Conservation (phyloP, 2,329 filamentous ascomycete species). For the Macrophomina phaseolina region DNA sequence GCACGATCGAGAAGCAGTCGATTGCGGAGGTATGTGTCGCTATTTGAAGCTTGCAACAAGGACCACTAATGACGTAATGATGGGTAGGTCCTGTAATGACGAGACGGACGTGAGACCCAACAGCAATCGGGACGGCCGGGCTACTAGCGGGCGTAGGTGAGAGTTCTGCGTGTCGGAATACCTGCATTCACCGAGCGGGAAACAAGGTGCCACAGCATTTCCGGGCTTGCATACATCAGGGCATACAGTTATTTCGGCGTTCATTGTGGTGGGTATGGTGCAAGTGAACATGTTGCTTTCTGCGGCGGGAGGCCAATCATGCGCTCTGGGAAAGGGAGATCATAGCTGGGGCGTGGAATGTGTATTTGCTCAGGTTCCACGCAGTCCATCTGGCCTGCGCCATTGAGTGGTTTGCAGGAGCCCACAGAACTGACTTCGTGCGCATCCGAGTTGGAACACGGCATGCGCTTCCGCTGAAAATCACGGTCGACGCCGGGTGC, state of each 20-base stretch:
- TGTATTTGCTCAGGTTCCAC: background rate
- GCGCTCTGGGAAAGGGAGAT: background rate
- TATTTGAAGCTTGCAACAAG: background rate
- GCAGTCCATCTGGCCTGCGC: background rate
- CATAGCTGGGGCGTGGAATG: background rate
- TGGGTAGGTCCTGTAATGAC: constrained; percentile 20
- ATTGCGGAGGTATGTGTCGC: constrained; percentile 45
- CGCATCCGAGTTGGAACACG: background rate
- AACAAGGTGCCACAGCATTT: background rate
- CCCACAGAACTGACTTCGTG: background rate
- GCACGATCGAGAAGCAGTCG: constrained; percentile 72
- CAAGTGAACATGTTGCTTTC: constrained; percentile 2
- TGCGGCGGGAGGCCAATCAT: background rate
- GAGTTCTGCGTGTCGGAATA: constrained; percentile 14
- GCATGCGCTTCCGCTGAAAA: constrained; percentile 10
- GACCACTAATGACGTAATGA: background rate
- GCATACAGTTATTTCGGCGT: background rate
- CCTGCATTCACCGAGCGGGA: background rate
- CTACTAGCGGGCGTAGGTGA: background rate
- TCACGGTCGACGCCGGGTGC: constrained; percentile 7
- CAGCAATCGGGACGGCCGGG: background rate
- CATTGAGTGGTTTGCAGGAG: background rate
- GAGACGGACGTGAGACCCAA: background rate
- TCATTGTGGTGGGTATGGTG: background rate
- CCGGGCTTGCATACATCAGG: background rate